Percentiles rank a stretch among this genome's conserved stretches.
Conservation (phyloP, 176 grass and related monocot genomes). For the Pharus latifolius region DNA sequence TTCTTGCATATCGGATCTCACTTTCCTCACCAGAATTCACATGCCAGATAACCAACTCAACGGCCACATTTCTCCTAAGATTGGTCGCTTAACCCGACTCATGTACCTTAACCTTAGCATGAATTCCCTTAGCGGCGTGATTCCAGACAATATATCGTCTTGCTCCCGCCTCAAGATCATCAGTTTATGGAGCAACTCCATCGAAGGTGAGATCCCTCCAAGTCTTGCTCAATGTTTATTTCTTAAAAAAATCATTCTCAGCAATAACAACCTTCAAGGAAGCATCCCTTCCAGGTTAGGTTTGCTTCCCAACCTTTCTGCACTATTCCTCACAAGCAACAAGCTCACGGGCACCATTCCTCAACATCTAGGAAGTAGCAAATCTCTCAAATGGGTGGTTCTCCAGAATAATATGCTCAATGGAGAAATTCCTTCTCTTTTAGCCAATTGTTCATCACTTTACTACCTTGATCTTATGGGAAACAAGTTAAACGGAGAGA, state of each 20-base stretch:
- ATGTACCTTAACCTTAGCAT: constrained; percentile 19
- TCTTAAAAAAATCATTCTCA: constrained; percentile 9
- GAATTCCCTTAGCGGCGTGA: constrained; percentile 24
- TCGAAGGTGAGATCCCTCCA: constrained; percentile 27
- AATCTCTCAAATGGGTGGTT: neutral
- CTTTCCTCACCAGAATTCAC: neutral
- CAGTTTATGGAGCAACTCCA: neutral
- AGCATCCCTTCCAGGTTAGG: constrained; percentile 10
- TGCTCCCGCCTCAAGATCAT: constrained; percentile 25
- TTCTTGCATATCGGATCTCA: neutral
- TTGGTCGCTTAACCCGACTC: neutral
- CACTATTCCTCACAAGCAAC: neutral
- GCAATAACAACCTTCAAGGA: constrained; percentile 23
- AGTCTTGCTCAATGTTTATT: constrained; percentile 17
- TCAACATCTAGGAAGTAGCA: neutral
- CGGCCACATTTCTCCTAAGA: constrained; percentile 6
- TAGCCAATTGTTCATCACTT: constrained; percentile 12
- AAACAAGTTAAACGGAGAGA: constrained; percentile 3
- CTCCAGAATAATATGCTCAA: constrained; percentile 13
- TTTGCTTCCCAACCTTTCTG: neutral
- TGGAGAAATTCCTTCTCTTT: constrained; percentile 8
- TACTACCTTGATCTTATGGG: neutral
- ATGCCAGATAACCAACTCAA: constrained; percentile 2
- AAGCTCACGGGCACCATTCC: constrained; percentile 13
- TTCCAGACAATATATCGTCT: constrained; percentile 13